Evolutionary conservation across 345 rosid species (phyloP), one percentile per base, ranked within the genome.

Genomic region (Eucalyptus paniculata): DNA sequence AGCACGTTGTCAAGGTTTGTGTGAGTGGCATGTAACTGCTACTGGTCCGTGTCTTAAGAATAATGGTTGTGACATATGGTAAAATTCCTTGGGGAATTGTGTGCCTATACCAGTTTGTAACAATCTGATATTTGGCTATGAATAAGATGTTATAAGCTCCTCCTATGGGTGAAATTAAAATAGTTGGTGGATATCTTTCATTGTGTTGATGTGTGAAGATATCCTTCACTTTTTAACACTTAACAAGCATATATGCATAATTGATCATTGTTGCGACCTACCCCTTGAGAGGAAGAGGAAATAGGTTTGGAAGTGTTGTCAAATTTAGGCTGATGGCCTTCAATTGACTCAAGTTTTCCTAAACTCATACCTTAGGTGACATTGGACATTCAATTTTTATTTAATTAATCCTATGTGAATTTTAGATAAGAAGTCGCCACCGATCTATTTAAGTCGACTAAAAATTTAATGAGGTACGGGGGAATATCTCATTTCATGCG

Each of bases 391-490:
- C 51, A 50, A 50, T 50, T 50, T 50, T 50, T 50, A 50, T 15
- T 50, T 50, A 50, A 15, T 50, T 50, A 50, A 50, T 50, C 51
- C 51, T 50, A 50, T 50, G 51, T 50, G 51, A 50, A 50, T 50
- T 50, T 50, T 50, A 50, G 51, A 50, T 50, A 50, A 50, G 51
- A 5, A 50, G 51, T 50, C 18, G 7, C 3, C 7, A 50, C 18
- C 5, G 5, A 14, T 2, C 51, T 50, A 50, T 50, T 50, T 50
- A 50, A 0, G 1, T 50, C 7, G 51, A 50, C 0, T 50, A 50
- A 0, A 50, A 50, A 50, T 16, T 2, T 15, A 50, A 2, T 50
- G 18, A 50, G 51, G 1, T 5, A 50, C 7, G 7, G 0, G 51
- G 6, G 51, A 50, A 50, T 50, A 50, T 50, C 51, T 50, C 51